Conservation (phyloP, 2,329 filamentous ascomycete genomes). For the Periconia sp. region DNA sequence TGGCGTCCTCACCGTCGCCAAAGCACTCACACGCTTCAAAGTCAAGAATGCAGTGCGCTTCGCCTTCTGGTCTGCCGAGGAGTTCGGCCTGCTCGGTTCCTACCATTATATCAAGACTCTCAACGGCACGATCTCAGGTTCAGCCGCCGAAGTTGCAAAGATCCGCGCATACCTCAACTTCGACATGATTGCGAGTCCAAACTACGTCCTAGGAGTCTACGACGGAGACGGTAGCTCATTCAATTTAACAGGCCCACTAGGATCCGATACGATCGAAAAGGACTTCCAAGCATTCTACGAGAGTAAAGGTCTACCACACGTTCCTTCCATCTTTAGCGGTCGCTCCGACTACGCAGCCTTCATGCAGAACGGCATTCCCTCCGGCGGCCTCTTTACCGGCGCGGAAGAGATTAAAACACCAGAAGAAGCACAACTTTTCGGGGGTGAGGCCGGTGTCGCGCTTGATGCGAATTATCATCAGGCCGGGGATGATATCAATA, state of each 20-base stretch:
- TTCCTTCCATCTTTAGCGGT: slow-evolving; percentile 44
- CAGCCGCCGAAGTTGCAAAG: slow-evolving; percentile 40
- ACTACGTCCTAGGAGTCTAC: slow-evolving; percentile 49
- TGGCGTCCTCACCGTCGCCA: slow-evolving; percentile 46
- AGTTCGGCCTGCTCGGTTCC: slow-evolving; percentile 48
- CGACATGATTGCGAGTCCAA: slow-evolving; percentile 51
- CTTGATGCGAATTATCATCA: slow-evolving; percentile 49
- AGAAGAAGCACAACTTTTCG: slow-evolving; percentile 44
- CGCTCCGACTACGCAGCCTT: slow-evolving; percentile 51
- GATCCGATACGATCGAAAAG: slow-evolving; percentile 43
- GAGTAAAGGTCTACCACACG: slow-evolving; percentile 35
- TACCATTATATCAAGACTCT: slow-evolving; percentile 47
- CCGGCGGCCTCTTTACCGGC: slow-evolving; percentile 49
- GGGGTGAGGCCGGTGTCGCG: slow-evolving; percentile 44
- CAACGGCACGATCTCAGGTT: slow-evolving; percentile 38
- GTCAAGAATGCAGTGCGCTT: slow-evolving; percentile 49
- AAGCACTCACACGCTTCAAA: slow-evolving; percentile 47
- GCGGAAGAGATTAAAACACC: slow-evolving; percentile 48
- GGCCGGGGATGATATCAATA: slow-evolving; percentile 44
- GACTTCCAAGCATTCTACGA: slow-evolving; percentile 46
- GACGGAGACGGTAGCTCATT: slow-evolving; percentile 47
- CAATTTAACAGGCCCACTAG: slow-evolving; percentile 44
- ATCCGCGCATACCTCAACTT: slow-evolving; percentile 52
- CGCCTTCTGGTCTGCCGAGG: slow-evolving; percentile 49
- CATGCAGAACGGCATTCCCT: slow-evolving; percentile 48